A percentile compares a stretch with the other conserved stretches of the same genome.
Evolutionary conservation across 768 basidiomycete genomes (phyloP).

Genomic region (Podaxis sp.): DNA sequence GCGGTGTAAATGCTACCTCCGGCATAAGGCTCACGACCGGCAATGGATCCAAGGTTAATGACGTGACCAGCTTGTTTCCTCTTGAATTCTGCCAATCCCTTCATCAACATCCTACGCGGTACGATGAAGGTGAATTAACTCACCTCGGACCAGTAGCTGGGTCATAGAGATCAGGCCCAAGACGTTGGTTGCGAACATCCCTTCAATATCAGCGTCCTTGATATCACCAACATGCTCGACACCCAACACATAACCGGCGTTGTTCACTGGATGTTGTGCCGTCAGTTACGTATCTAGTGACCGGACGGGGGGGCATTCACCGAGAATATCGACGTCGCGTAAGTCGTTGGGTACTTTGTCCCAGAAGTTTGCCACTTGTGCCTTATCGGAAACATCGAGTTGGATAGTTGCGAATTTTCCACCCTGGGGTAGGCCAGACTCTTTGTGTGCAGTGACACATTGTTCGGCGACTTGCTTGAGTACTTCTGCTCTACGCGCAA

Average conservation of each 20-base stretch:
- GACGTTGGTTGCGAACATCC: slow-evolving; percentile 82
- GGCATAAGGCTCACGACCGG: slow-evolving; percentile 83
- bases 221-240: slow-evolving; percentile 85
- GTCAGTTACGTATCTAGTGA: background rate
- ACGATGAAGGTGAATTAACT: background rate
- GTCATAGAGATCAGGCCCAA: slow-evolving; percentile 83
- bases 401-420: slow-evolving; percentile 73
- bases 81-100: slow-evolving; percentile 64
- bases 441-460: slow-evolving; percentile 69
- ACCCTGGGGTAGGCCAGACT: slow-evolving; percentile 70
- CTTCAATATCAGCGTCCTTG: slow-evolving; percentile 73
- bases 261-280: slow-evolving; percentile 40
- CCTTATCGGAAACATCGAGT: slow-evolving; percentile 79
- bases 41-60: slow-evolving; percentile 94
- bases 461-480: slow-evolving; percentile 69
- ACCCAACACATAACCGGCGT: slow-evolving; percentile 89
- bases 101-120: background rate
- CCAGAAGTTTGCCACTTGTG: slow-evolving; percentile 67
- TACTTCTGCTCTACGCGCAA: slow-evolving; percentile 75
- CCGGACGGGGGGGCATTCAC: slow-evolving; percentile 39
- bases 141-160: slow-evolving; percentile 68
- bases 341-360: slow-evolving; percentile 71
- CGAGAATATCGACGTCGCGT: slow-evolving; percentile 78
- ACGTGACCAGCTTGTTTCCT: slow-evolving; percentile 77
- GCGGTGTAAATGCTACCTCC: slow-evolving; percentile 94